Conservation (phyloP, 2,329 filamentous ascomycete genomes). For the Fusarium cicatricum region DNA sequence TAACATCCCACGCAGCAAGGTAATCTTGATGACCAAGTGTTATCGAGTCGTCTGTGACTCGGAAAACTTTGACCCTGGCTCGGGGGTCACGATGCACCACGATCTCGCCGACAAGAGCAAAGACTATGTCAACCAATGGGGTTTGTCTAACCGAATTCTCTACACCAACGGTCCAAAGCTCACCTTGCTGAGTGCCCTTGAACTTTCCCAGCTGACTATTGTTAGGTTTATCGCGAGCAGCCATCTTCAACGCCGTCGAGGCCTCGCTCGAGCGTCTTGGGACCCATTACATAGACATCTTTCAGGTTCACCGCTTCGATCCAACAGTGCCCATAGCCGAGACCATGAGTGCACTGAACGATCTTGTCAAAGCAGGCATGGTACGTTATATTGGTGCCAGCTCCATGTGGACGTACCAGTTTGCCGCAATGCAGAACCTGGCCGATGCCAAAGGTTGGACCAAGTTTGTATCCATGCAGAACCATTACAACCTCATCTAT, state of each 20-base stretch:
- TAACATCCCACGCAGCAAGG: slow-evolving; percentile 61
- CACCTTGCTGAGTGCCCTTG: too few relatives aligned
- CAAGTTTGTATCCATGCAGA: slow-evolving; percentile 67
- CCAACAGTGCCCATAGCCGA: slow-evolving; percentile 36
- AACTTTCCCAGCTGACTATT: neutral
- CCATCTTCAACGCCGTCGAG: slow-evolving; percentile 70
- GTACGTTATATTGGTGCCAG: slow-evolving; percentile 62
- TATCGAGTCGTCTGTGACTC: slow-evolving; percentile 58
- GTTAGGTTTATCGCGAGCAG: slow-evolving; percentile 60
- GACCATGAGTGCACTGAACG: slow-evolving; percentile 25
- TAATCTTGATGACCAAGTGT: slow-evolving; percentile 68
- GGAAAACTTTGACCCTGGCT: slow-evolving; percentile 15
- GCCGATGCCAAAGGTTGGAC: slow-evolving; percentile 63
- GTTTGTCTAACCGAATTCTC: slow-evolving; percentile 43
- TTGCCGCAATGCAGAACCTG: slow-evolving; percentile 57
- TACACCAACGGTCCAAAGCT: too few relatives aligned
- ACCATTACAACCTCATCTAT: slow-evolving; percentile 62
- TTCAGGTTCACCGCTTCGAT: slow-evolving; percentile 64
- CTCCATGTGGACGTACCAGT: slow-evolving; percentile 54
- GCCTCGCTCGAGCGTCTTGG: slow-evolving; percentile 62
- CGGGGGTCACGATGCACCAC: slow-evolving; percentile 15
- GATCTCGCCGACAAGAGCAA: slow-evolving; percentile 23
- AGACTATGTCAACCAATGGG: slow-evolving; percentile 47
- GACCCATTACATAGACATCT: slow-evolving; percentile 64
- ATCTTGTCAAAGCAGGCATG: slow-evolving; percentile 53